phyloP scores from a whole-genome alignment of 1,284 basidiomycete species.

The Apiotrichum porosum region DNA sequence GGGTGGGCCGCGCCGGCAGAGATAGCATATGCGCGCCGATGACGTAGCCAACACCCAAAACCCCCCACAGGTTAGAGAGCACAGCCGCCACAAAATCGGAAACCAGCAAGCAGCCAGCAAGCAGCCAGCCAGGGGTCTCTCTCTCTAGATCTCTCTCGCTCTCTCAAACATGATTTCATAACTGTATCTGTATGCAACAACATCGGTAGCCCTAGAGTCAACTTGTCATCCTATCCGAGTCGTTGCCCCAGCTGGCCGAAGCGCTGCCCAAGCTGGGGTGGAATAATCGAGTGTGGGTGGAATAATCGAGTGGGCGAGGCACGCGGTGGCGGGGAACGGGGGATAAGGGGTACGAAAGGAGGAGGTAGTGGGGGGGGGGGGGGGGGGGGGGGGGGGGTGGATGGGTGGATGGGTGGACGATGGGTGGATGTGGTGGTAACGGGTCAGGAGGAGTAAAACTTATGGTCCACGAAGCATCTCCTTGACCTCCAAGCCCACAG shows the following conservation, averaged over 20 bases:
- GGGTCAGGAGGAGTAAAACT: not conserved
- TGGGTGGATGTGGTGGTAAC: not conserved
- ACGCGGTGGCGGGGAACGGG: not conserved
- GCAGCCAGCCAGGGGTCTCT: too few relatives aligned
- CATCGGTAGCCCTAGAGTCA: not conserved
- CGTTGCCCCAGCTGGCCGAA: not conserved
- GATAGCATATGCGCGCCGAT: too few relatives aligned
- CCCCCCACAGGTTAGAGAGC: too few relatives aligned
- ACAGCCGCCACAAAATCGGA: too few relatives aligned
- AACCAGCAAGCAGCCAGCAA: too few relatives aligned
- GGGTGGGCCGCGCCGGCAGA: too few relatives aligned
- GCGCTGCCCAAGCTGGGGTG: not conserved
- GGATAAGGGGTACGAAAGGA: not conserved
- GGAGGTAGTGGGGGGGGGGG: not conserved
- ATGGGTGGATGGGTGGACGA: not conserved
- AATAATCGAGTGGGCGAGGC: not conserved
- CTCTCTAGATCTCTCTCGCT: too few relatives aligned
- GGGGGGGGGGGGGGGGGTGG: not conserved
- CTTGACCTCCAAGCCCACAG: slow-evolving; percentile 40
- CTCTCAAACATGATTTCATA: slow-evolving; percentile 6
- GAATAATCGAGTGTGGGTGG: not conserved
- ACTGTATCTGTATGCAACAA: slow-evolving; percentile 6
- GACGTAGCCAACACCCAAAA: too few relatives aligned
- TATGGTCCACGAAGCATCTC: not conserved
- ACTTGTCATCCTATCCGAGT: slow-evolving; percentile 2